Evolutionary conservation across 768 basidiomycete genomes (phyloP).

Genomic region (Pleurotus giganteus): DNA sequence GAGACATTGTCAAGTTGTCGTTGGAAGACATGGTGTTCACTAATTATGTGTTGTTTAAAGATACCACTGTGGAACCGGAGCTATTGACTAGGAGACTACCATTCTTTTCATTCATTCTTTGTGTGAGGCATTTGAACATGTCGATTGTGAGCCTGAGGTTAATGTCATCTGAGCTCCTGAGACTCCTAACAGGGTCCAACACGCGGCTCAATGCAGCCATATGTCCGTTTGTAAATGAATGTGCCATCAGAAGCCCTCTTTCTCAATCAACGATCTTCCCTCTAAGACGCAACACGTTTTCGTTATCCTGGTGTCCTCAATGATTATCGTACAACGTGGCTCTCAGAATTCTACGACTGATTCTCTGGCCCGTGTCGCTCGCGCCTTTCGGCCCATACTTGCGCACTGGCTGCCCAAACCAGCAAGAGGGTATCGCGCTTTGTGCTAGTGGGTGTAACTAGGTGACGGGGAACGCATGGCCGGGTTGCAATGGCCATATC

Average conservation of each 20-base stretch:
- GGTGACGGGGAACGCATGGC: constrained; percentile 4
- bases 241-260: not conserved
- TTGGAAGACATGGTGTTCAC: not conserved
- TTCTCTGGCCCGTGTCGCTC: not conserved
- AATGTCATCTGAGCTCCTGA: too few relatives aligned
- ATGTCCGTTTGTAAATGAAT: not conserved
- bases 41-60: not conserved
- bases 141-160: not conserved
- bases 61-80: not conserved
- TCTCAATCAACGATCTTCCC: constrained; percentile 1
- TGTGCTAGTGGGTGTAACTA: constrained; percentile 2
- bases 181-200: too few relatives aligned
- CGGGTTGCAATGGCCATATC: not conserved
- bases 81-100: not conserved
- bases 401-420: not conserved
- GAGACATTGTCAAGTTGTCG: too few relatives aligned
- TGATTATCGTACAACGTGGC: constrained; percentile 7
- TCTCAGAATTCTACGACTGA: constrained; percentile 2
- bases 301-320: not conserved
- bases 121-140: not conserved
- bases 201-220: not conserved
- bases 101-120: not conserved
- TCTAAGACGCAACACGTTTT: constrained; percentile 6
- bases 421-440: not conserved
- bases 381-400: not conserved